A percentile compares a stretch with the other conserved stretches of the same genome.
phyloP scores from a whole-genome alignment of 768 basidiomycete genomes.

The Suillus americanus region DNA sequence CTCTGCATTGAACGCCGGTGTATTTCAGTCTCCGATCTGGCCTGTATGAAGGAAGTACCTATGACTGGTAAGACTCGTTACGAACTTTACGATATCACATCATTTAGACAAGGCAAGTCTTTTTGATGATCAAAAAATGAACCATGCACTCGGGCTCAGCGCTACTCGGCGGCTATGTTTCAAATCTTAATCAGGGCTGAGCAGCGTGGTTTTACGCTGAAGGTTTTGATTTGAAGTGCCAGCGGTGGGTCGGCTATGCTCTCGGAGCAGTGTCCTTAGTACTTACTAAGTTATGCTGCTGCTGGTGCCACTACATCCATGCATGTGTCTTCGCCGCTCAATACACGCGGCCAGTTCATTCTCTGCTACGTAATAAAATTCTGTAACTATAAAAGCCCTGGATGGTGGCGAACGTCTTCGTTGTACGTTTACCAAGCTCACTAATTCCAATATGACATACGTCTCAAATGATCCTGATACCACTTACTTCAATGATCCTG shows the following conservation, averaged over 20 bases:
- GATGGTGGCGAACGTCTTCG: too few species aligned
- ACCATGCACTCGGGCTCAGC: not conserved
- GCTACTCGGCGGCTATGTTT: not conserved
- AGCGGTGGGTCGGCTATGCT: too few species aligned
- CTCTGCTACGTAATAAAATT: not conserved
- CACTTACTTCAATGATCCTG: not conserved
- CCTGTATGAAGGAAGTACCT: too few species aligned
- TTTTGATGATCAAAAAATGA: not conserved
- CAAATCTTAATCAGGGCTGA: too few species aligned
- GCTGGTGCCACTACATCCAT: not conserved
- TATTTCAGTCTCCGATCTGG: too few species aligned
- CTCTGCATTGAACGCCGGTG: constrained; percentile 27
- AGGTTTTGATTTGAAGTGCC: too few species aligned
- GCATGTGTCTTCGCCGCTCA: not conserved
- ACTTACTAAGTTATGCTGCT: too few species aligned
- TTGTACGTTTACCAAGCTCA: not conserved
- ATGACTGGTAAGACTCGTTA: too few species aligned
- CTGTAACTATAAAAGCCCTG: not conserved
- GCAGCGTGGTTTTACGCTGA: not conserved
- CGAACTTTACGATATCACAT: too few species aligned
- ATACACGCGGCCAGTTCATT: not conserved
- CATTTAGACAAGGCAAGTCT: too few species aligned
- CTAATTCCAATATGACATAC: not conserved
- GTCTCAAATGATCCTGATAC: not conserved
- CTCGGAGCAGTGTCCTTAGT: too few species aligned